Evolutionary conservation across 2,329 filamentous ascomycete species (phyloP).

Genomic region (Ophiostoma novo-ulmi): DNA sequence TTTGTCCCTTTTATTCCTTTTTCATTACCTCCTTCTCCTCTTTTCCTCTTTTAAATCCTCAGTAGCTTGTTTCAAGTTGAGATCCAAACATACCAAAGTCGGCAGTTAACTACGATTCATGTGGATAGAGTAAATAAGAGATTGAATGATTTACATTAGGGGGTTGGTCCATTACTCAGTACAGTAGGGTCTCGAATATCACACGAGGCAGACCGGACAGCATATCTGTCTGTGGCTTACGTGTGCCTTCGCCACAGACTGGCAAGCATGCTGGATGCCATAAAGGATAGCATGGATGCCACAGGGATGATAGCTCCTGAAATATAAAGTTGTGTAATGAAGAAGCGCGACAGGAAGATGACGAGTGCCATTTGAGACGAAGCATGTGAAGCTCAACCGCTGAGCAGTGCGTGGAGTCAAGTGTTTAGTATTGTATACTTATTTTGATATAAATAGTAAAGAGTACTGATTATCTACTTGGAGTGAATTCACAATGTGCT

Average conservation of each 20-base stretch:
- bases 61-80: constrained; percentile 17
- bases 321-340: neutral
- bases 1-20: constrained; percentile 6
- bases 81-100: constrained; percentile 12
- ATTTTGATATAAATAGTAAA: too few relatives aligned
- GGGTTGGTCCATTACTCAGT: constrained; percentile 10
- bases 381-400: neutral
- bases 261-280: neutral
- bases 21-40: neutral
- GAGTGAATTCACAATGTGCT: neutral
- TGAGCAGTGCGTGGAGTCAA: neutral
- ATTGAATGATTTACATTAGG: constrained; percentile 6
- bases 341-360: neutral
- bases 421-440: neutral
- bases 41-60: constrained; percentile 7
- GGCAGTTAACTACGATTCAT: constrained; percentile 3
- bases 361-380: neutral
- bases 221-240: neutral
- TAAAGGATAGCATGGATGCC: neutral
- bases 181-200: neutral
- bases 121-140: neutral
- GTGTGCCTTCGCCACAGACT: neutral
- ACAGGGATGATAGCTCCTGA: constrained; percentile 3
- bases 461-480: too few relatives aligned
- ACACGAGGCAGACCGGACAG: neutral